Evolutionary conservation across 495 filamentous ascomycete species (phyloP).

Genomic region (Elasticomyces elasticus): DNA sequence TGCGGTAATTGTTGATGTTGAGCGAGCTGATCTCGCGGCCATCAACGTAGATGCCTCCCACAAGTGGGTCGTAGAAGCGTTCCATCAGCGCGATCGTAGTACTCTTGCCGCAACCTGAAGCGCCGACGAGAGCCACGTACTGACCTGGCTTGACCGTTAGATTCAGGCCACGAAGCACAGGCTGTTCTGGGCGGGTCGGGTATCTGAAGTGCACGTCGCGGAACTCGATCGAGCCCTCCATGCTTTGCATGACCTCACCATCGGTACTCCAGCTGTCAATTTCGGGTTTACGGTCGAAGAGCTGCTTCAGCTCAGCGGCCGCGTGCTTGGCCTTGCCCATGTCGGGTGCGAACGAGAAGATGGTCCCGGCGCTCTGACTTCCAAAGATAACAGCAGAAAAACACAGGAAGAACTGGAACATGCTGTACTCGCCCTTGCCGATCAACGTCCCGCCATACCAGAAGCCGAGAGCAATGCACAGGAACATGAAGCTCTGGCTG

Average conservation of each 20-base stretch:
- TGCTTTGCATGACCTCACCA: conserved; percentile 47
- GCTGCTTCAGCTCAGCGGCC: conserved; percentile 59
- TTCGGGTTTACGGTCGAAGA: conserved; percentile 67
- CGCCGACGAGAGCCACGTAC: conserved; percentile 51
- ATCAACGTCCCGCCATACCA: conserved; percentile 86
- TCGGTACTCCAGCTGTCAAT: conserved; percentile 78
- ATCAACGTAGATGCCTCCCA: conserved; percentile 64
- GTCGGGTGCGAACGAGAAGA: conserved; percentile 76
- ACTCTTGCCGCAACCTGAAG: conserved; percentile 52
- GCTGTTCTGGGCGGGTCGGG: conserved; percentile 62
- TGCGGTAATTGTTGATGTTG: conserved; percentile 71
- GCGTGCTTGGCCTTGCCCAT: conserved; percentile 84
- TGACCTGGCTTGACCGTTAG: conserved; percentile 47
- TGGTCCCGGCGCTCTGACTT: conserved; percentile 72
- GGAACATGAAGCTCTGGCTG: conserved; percentile 70
- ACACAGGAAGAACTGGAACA: conserved; percentile 78
- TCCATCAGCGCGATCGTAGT: conserved; percentile 52
- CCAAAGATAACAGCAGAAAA: conserved; percentile 74
- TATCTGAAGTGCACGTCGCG: conserved; percentile 44
- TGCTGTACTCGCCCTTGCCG: conserved; percentile 54
- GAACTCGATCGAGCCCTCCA: conserved; percentile 51
- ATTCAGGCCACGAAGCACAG: conserved; percentile 31
- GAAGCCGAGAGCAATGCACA: conserved; percentile 80
- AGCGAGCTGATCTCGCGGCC: conserved; percentile 61
- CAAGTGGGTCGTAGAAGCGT: conserved; percentile 58